A percentile compares a stretch with the other conserved stretches of the same genome.
Evolutionary conservation across 306 rosid genomes (phyloP).

Genomic region (Quercus mongolica): DNA sequence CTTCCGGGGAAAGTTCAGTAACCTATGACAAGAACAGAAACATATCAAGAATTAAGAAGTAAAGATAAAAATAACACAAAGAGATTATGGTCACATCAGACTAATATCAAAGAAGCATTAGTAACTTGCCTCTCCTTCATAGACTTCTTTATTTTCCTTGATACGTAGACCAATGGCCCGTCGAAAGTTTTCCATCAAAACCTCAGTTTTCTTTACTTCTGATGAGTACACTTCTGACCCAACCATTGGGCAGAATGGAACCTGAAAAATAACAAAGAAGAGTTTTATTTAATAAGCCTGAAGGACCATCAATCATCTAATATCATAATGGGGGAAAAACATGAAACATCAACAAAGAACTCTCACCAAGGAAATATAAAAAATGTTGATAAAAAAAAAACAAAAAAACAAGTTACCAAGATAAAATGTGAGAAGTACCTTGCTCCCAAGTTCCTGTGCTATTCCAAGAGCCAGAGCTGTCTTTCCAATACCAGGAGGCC

Average conservation of each 20-base stretch:
- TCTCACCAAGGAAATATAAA: background rate
- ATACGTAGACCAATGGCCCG: slow-evolving; percentile 90
- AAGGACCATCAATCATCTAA: background rate
- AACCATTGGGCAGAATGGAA: slow-evolving; percentile 98
- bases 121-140: slow-evolving; percentile 89
- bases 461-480: slow-evolving; percentile 95
- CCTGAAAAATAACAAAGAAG: slow-evolving; percentile 35
- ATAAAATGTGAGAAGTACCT: slow-evolving; percentile 45
- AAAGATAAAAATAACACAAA: slow-evolving; percentile 6
- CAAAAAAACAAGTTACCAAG: background rate
- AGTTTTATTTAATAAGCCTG: background rate
- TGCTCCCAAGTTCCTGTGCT: slow-evolving; percentile 95
- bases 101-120: background rate
- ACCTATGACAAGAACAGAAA: slow-evolving; percentile 45
- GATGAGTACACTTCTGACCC: slow-evolving; percentile 96
- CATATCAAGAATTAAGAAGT: slow-evolving; percentile 18
- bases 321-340: background rate
- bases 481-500: slow-evolving; percentile 98
- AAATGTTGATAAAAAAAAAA: background rate
- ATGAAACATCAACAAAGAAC: background rate
- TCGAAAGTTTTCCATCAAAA: slow-evolving; percentile 89
- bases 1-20: slow-evolving; percentile 93
- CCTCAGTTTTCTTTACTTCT: slow-evolving; percentile 96
- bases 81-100: slow-evolving; percentile 7
- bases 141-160: slow-evolving; percentile 96